Evolutionary conservation across 139 green algal genomes (phyloP).

Genomic region (Dunaliella sp.): DNA sequence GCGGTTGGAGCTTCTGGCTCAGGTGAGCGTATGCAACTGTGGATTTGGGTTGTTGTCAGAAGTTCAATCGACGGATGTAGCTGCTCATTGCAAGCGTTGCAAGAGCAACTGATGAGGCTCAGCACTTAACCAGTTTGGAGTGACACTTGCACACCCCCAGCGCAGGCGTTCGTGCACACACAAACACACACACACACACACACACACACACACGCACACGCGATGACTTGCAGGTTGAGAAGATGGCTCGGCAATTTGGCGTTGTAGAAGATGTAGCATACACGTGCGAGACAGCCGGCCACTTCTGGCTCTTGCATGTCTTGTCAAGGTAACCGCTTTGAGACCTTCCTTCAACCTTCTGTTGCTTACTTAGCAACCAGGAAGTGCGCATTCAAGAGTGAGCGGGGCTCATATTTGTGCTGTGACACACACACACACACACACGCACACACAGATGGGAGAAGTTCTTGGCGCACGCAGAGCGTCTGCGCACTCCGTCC

Average conservation of each 20-base stretch:
- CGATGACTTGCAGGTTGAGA: conserved; percentile 59
- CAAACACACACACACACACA: no score
- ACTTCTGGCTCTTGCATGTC: conserved; percentile 98
- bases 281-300: conserved; percentile 92
- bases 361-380: no score
- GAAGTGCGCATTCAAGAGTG: no score
- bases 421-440: neutral
- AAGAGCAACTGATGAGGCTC: neutral
- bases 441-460: conserved; percentile 59
- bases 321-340: conserved; percentile 56
- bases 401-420: conserved; percentile 1
- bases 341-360: no score
- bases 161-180: no score
- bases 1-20: conserved; percentile 85
- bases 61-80: no score
- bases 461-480: conserved; percentile 55
- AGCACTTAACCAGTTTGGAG: neutral
- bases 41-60: no score
- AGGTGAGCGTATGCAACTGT: conserved; percentile 31
- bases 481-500: conserved; percentile 4
- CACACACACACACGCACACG: no score
- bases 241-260: conserved; percentile 60
- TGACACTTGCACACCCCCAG: neutral
- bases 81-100: neutral
- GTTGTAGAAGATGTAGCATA: conserved; percentile 74